Percentiles rank a stretch among this genome's conserved stretches.
Evolutionary conservation across 441 rosid species (phyloP).

Genomic region (Adansonia madagascariensis): DNA sequence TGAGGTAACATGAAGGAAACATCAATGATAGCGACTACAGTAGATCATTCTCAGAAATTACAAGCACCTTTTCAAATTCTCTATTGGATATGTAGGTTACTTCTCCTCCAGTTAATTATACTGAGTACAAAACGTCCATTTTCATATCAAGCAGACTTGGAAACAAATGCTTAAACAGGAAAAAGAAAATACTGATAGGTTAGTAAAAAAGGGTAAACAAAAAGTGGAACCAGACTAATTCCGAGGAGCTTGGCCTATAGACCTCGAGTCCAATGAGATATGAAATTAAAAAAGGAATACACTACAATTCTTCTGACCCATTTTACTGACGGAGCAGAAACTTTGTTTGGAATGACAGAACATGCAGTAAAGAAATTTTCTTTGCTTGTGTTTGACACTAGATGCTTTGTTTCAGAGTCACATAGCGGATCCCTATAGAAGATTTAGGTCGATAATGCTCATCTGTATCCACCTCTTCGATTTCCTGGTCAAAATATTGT

Average conservation of each 20-base stretch:
- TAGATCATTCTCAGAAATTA: slow-evolving; percentile 4
- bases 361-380: not conserved
- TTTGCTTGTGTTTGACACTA: slow-evolving; percentile 26
- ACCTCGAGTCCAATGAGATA: not conserved
- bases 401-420: slow-evolving; percentile 51
- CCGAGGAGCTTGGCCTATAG: slow-evolving; percentile 11
- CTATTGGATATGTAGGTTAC: not conserved
- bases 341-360: slow-evolving; percentile 13
- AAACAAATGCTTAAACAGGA: not conserved
- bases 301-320: slow-evolving; percentile 21
- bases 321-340: slow-evolving; percentile 8
- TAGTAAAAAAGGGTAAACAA: not conserved
- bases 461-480: slow-evolving; percentile 62
- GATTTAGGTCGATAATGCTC: slow-evolving; percentile 62
- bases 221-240: slow-evolving; percentile 14
- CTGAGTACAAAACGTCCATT: not conserved
- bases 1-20: too few relatives aligned
- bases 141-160: not conserved
- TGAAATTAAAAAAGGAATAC: not conserved
- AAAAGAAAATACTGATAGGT: not conserved
- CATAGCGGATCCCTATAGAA: slow-evolving; percentile 46
- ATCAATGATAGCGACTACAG: not conserved
- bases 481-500: slow-evolving; percentile 38
- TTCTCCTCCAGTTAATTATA: slow-evolving; percentile 13
- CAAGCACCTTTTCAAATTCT: not conserved